phyloP scores from a whole-genome alignment of 257 asterid genomes.

The Striga asiatica region DNA sequence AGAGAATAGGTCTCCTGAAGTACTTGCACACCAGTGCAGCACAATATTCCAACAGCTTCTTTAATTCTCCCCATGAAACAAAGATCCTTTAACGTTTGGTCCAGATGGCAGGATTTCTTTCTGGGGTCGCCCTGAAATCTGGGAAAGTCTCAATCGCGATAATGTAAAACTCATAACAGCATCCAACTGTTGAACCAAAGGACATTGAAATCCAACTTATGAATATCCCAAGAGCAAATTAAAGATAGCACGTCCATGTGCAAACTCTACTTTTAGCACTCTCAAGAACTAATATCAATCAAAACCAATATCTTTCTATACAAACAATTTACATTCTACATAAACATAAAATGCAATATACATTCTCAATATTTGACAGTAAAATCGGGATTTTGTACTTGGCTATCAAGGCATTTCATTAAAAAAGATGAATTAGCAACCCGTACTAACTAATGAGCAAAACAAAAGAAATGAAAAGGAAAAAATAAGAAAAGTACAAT shows the following conservation, averaged over 20 bases:
- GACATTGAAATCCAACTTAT: constrained; percentile 7
- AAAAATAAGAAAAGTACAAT: too few relatives aligned
- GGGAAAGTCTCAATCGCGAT: constrained; percentile 44
- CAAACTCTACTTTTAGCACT: constrained; percentile 7
- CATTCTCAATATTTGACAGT: not conserved
- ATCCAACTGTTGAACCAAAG: constrained; percentile 16
- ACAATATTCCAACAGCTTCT: constrained; percentile 76
- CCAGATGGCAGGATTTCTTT: constrained; percentile 39
- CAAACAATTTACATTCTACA: not conserved
- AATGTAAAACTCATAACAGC: constrained; percentile 23
- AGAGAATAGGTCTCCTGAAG: constrained; percentile 62
- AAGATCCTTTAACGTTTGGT: constrained; percentile 62
- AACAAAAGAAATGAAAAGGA: not conserved
- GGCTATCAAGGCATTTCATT: not conserved
- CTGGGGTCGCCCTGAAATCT: constrained; percentile 62
- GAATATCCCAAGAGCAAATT: constrained; percentile 8
- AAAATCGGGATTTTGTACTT: too few relatives aligned
- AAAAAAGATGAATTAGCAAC: not conserved
- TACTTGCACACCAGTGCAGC: constrained; percentile 53
- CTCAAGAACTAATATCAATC: constrained; percentile 13
- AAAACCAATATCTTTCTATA: not conserved
- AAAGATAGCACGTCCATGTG: not conserved
- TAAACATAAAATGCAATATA: not conserved
- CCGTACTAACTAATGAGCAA: not conserved
- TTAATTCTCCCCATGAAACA: constrained; percentile 75